A percentile compares a stretch with the other conserved stretches of the same genome.
These are phyloP conservation scores for Claviceps sp. DNA, from an alignment of 2,329 filamentous ascomycete genomes.

Conservation along the genomic window DNA sequence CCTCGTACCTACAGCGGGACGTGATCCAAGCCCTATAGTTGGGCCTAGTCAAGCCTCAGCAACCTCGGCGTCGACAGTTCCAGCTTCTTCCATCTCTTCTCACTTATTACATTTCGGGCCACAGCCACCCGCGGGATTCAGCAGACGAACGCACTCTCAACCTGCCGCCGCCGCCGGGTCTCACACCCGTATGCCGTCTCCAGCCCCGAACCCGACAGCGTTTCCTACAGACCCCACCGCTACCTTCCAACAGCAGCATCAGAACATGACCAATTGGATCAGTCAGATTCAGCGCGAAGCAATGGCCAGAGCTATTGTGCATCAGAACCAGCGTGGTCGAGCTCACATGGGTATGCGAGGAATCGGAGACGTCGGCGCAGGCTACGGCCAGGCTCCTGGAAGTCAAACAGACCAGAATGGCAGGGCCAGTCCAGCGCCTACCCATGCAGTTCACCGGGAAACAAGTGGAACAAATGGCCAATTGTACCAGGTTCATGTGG, in stretches of 20 bases:
- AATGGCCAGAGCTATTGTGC: slow-evolving; percentile 25
- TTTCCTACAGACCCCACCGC: slow-evolving; percentile 16
- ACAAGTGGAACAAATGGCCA: slow-evolving; percentile 20
- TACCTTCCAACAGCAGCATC: slow-evolving; percentile 25
- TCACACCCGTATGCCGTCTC: slow-evolving; percentile 20
- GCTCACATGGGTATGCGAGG: slow-evolving; percentile 27
- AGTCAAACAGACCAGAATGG: slow-evolving; percentile 13
- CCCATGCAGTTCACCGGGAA: slow-evolving; percentile 21
- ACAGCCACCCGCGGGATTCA: slow-evolving; percentile 16
- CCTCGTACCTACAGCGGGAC: slow-evolving; percentile 11
- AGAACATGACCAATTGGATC: slow-evolving; percentile 31
- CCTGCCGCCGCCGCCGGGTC: slow-evolving; percentile 15
- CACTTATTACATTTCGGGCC: slow-evolving; percentile 12
- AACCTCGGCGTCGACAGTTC: background rate
- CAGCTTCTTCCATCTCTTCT: slow-evolving; percentile 5
- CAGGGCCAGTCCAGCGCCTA: slow-evolving; percentile 12
- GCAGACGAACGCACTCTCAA: slow-evolving; percentile 17
- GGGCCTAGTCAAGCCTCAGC: background rate
- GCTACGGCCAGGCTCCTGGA: slow-evolving; percentile 7
- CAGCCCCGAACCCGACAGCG: slow-evolving; percentile 8
- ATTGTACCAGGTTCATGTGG: slow-evolving; percentile 22
- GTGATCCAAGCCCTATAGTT: slow-evolving; percentile 15
- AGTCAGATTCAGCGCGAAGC: slow-evolving; percentile 34
- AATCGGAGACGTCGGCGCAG: slow-evolving; percentile 20
- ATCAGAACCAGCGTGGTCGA: slow-evolving; percentile 29